Base-by-base conservation (phyloP, 164 flowering plant genomes). In the Cinnamomum micranthum region DNA sequence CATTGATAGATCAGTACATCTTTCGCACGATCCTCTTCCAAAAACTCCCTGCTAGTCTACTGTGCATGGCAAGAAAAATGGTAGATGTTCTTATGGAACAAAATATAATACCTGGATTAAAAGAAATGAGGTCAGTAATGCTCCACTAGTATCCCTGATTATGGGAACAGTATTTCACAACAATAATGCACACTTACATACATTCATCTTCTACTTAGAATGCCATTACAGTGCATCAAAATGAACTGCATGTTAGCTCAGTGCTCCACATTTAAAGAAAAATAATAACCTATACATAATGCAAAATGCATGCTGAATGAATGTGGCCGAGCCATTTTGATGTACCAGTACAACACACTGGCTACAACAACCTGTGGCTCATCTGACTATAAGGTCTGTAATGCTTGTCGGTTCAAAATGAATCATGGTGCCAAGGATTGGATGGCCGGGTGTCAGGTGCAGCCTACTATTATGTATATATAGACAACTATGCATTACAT, bases 391-490 rank as follows among this genome's bases (percentile, higher is more conserved):
- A 22, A 59, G 22, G 22, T 67, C 73, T 24, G 79, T 72, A 7
- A 75, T 75, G 4, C 75, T 77, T 35, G 41, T 68, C 7, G 72
- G 79, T 6, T 77, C 75, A 17, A 77, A 64, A 77, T 27, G 79
- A 77, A 50, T 77, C 75, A 27, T 72, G 79, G 79, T 77, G 79
- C 79, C 79, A 77, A 58, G 79, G 79, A 17, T 75, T 77, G 20
- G 75, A 77, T 47, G 75, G 79, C 24, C 72, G 72, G 3, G 79
- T 72, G 23, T 77, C 79, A 13, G 72, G 75, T 55, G 79, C 75
- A 1, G 71, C 78, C 14, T 76, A 76, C 75, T 76, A 76, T 14
- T 27, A 27, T 27, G 28, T 19, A 59, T 59, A 59, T 23, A 65
- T 65, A 14, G 25, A 65, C 68, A 65, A 13, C 31, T 23, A 10